Base-by-base conservation (phyloP, 805 yeast species). In the Suhomyces prunicola region DNA sequence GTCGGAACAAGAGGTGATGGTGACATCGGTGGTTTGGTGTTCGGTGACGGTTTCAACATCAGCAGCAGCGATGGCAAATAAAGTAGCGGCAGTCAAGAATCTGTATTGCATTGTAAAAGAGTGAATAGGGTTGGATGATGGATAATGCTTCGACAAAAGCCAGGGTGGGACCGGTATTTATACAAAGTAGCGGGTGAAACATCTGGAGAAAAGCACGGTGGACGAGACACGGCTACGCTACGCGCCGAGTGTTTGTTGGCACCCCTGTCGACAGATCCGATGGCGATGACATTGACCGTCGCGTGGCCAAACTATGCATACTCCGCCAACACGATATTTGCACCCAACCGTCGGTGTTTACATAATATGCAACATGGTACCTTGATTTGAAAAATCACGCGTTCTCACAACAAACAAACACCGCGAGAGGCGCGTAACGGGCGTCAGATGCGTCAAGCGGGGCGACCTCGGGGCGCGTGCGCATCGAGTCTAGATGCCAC, bases 1-100 rank as follows among this genome's bases (percentile, higher is more conserved):
- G 51, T 71, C 70, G 24, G 67, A 51, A 59, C 79, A 74, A 13
- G 73, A 67, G 50, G 77, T 73, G 59, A 72, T 65, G 53, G 78
- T 73, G 46, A 69, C 70, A 33, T 59, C 48, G 36, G 67, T 68
- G 50, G 63, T 55, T 45, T 54, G 50, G 35, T 31, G 50, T 27
- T 59, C 48, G 42, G 68, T 52, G 40, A 70, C 53, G 53, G 77
- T 72, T 24, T 44, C 54, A 35, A 57, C 50, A 33, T 56, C 60
- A 49, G 55, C 46, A 44, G 63, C 50, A 44, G 59, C 59, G 47
- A 65, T 62, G 44, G 61, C 54, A 46, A 55, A 57, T 27, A 64
- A 50, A 51, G 69, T 59, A 46, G 59, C 62, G 54, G 60, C 57
- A 52, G 62, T 56, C 41, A 60, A 56, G 51, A 59, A 47, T 53